Base-by-base conservation (phyloP, 495 filamentous ascomycete species). In the Penicillium coprophilum region DNA sequence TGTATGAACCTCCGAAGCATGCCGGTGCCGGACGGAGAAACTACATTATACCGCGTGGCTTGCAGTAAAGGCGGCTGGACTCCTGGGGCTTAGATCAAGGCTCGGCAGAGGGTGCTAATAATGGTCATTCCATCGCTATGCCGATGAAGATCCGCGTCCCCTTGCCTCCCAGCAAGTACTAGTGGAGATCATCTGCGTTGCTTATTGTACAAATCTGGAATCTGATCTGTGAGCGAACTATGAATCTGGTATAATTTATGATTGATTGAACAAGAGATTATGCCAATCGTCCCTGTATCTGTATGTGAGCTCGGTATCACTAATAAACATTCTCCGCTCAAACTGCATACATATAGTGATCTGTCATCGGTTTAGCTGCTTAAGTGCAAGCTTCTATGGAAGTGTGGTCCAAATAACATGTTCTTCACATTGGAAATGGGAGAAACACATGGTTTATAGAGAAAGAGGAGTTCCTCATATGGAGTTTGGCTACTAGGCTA, bases 121-220 rank as follows among this genome's bases (percentile, higher is more conserved):
- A 40, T 13, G 32, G 24, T 46, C 59, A 62, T 58, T 62, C 59
- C 41, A 31, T 27, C 28, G 39, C 19, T 24, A 27, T 57, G 36
- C 45, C 44, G 23, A 39, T 45, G 40, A 13, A 44, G 61, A 61
- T 64, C 61, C 2, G 39, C 27, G 8, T 39, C 21, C 61, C 61
- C 61, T 61, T 64, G 50, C 61, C 34, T 54, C 17, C 43, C 12
- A 13, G 20, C 43, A 20, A 9, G 20, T 34, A n/a, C n/a, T n/a
- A 47, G 12, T 24, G 31, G 31, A 38, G 6, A 38, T n/a, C n/a
- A 13, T 13, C 13, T 17, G 34, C 7, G 2, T 38, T 8, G 7
- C 34, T 38, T n/a, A n/a, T 38, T 17, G 15, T 1, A 6, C 6
- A 36, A n/a, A n/a, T n/a, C 6, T n/a, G 32, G 32, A 38, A 38